Percentiles rank a stretch among this genome's conserved stretches.
These are phyloP conservation scores for Penicillium freii DNA, from an alignment of 2,329 filamentous ascomycete species.

Conservation along the genomic window DNA sequence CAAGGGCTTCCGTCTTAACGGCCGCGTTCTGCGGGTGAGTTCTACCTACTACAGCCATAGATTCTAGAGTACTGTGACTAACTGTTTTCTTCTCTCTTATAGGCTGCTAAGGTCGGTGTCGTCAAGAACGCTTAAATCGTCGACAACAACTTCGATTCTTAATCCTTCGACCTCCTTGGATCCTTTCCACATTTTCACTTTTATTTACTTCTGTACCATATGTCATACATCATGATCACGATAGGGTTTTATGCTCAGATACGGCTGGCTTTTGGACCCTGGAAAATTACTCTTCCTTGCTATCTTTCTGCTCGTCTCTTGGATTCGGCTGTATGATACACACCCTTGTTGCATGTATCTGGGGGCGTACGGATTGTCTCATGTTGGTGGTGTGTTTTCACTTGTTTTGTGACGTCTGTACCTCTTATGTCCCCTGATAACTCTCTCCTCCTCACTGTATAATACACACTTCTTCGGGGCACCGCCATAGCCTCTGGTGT, in stretches of 20 bases:
- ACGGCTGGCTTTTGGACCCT: constrained; percentile 23
- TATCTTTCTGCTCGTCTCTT: constrained; percentile 27
- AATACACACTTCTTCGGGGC: constrained; percentile 25
- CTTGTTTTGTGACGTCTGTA: constrained; percentile 21
- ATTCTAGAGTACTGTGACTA: neutral
- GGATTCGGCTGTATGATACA: constrained; percentile 37
- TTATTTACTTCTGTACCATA: constrained; percentile 35
- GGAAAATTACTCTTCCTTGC: constrained; percentile 24
- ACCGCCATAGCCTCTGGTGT: constrained; percentile 11
- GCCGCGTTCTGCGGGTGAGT: constrained; percentile 70
- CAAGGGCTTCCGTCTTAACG: constrained; percentile 94
- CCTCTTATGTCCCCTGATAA: constrained; percentile 17
- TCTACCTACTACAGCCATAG: neutral
- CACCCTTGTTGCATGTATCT: constrained; percentile 30
- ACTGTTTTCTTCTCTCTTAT: constrained; percentile 14
- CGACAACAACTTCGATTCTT: constrained; percentile 9
- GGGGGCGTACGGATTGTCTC: constrained; percentile 33
- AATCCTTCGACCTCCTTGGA: neutral
- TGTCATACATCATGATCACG: constrained; percentile 33
- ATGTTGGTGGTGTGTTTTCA: constrained; percentile 23
- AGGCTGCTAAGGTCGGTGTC: constrained; percentile 90
- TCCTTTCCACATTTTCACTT: constrained; percentile 5
- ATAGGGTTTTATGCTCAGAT: constrained; percentile 25
- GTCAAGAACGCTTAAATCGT: constrained; percentile 68
- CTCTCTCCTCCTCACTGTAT: constrained; percentile 39